These are phyloP conservation scores for Aspergillus brunneoviolaceus DNA, from an alignment of 2,329 filamentous ascomycete species.

Conservation along the genomic window DNA sequence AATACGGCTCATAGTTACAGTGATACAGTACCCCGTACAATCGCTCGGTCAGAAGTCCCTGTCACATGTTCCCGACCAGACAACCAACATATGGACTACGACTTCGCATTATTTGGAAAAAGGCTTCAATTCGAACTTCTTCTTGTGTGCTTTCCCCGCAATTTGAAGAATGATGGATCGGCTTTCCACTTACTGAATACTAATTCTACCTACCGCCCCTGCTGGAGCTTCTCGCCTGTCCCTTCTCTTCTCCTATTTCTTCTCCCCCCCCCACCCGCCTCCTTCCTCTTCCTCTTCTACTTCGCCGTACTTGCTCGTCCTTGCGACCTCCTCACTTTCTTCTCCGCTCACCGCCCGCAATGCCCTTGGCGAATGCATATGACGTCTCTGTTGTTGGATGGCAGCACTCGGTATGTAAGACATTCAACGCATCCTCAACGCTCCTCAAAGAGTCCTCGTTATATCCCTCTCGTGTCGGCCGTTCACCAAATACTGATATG, in stretches of 20 bases:
- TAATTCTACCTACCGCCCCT: background rate
- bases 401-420: conserved; percentile 49
- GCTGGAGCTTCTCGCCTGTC: background rate
- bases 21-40: no score
- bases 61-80: conserved; percentile 23
- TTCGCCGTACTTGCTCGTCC: conserved; percentile 1
- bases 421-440: background rate
- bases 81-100: background rate
- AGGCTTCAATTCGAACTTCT: background rate
- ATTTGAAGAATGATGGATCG: no score
- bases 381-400: conserved; percentile 50
- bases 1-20: background rate
- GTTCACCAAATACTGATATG: conserved; percentile 23
- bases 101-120: conserved; percentile 7
- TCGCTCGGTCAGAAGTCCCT: background rate
- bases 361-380: conserved; percentile 33
- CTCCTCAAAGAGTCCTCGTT: background rate
- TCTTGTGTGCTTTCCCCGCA: conserved; percentile 1
- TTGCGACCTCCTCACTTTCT: conserved; percentile 8
- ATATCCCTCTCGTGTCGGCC: background rate
- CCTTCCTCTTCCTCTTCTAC: conserved; percentile 5
- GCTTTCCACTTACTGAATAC: no score
- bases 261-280: conserved; percentile 1
- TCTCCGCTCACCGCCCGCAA: conserved; percentile 27
- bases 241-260: conserved; percentile 7